phyloP scores from a whole-genome alignment of 2,329 filamentous ascomycete species.

The Fusarium compactum region DNA sequence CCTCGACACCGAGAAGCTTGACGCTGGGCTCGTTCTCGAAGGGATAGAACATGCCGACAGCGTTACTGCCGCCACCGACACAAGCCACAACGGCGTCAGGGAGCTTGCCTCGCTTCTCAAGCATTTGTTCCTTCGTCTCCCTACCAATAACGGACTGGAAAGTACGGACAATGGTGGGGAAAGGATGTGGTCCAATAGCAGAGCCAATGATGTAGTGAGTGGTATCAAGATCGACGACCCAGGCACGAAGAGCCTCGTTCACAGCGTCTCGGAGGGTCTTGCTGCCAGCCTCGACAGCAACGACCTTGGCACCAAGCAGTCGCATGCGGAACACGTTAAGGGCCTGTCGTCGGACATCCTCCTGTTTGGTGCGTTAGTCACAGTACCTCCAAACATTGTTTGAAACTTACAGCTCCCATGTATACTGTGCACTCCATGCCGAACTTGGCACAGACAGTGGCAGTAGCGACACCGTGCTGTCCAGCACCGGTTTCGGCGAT shows the following conservation, averaged over 20 bases:
- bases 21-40: slow-evolving; percentile 88
- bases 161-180: slow-evolving; percentile 96
- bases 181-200: slow-evolving; percentile 96
- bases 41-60: slow-evolving; percentile 97
- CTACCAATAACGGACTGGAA: slow-evolving; percentile 97
- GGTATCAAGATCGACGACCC: slow-evolving; percentile 92
- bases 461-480: slow-evolving; percentile 97
- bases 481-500: slow-evolving; percentile 98
- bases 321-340: slow-evolving; percentile 99
- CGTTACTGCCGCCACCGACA: slow-evolving; percentile 95
- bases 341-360: slow-evolving; percentile 95
- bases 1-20: slow-evolving; percentile 92
- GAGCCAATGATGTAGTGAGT: slow-evolving; percentile 99
- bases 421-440: slow-evolving; percentile 98
- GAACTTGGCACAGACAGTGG: slow-evolving; percentile 97
- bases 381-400: not conserved
- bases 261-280: slow-evolving; percentile 87
- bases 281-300: slow-evolving; percentile 92
- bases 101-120: slow-evolving; percentile 84
- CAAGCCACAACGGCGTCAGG: slow-evolving; percentile 97
- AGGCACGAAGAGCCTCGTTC: slow-evolving; percentile 93
- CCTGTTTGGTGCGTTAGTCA: slow-evolving; percentile 56
- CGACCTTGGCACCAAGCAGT: slow-evolving; percentile 89
- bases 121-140: slow-evolving; percentile 94
- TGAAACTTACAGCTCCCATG: slow-evolving; percentile 80